Percentiles rank a stretch among this genome's conserved stretches.
Conservation (phyloP, 202 grass and related monocot species). For the Tripidium arundinaceum region DNA sequence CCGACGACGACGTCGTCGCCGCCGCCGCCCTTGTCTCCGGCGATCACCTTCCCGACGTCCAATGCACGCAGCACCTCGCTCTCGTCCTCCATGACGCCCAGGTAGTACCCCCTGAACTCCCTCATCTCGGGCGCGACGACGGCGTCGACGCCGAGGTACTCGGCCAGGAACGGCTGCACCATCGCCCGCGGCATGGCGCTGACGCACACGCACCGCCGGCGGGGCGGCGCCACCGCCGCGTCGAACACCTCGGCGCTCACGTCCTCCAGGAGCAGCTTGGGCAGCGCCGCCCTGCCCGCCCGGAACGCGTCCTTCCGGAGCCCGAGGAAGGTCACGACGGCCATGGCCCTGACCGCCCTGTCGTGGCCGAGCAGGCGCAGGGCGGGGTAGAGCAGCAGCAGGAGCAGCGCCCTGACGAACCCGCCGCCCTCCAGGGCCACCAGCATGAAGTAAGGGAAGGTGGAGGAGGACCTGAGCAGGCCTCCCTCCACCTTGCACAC, state of each 20-base stretch:
- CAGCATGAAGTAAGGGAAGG: constrained; percentile 96
- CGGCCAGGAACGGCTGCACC: constrained; percentile 63
- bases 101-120: constrained; percentile 53
- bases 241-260: constrained; percentile 71
- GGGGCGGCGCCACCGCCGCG: neutral
- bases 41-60: constrained; percentile 11
- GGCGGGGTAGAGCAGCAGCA: constrained; percentile 60
- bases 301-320: constrained; percentile 47
- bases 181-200: constrained; percentile 70
- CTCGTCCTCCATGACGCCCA: constrained; percentile 45
- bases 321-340: constrained; percentile 50
- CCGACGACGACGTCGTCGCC: constrained; percentile 13
- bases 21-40: neutral
- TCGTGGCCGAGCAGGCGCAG: constrained; percentile 44
- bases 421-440: constrained; percentile 68
- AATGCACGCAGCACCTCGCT: neutral
- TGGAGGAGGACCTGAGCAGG: constrained; percentile 48
- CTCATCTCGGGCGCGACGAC: constrained; percentile 66
- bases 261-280: constrained; percentile 62
- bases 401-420: constrained; percentile 55
- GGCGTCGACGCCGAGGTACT: constrained; percentile 63
- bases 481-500: constrained; percentile 63
- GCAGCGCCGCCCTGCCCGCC: constrained; percentile 52
- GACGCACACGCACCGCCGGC: constrained; percentile 47
- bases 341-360: constrained; percentile 44